phyloP scores from a whole-genome alignment of 495 filamentous ascomycete species.

The Glarea lozoyensis region DNA sequence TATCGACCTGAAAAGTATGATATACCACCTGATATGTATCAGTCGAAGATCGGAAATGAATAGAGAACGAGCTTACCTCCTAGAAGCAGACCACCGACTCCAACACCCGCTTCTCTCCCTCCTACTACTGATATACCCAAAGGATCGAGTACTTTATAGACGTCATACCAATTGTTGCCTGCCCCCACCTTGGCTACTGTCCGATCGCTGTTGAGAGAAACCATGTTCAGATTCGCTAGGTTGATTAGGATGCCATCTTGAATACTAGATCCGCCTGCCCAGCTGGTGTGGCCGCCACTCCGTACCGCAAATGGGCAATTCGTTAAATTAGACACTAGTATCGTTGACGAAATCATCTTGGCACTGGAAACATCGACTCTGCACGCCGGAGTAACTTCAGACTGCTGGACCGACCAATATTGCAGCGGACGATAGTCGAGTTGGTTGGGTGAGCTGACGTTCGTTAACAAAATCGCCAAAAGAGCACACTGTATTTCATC shows the following conservation, averaged over 20 bases:
- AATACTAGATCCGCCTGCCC: constrained; percentile 37
- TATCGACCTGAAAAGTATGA: constrained; percentile 34
- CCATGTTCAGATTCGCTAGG: constrained; percentile 35
- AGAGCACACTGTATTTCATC: not conserved
- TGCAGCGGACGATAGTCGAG: not conserved
- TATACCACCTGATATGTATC: constrained; percentile 26
- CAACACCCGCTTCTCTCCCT: constrained; percentile 17
- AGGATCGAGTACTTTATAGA: constrained; percentile 39
- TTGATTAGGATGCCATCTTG: constrained; percentile 49
- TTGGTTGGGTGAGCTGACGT: not conserved
- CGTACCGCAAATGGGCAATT: constrained; percentile 40
- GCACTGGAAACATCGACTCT: constrained; percentile 29
- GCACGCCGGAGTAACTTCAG: constrained; percentile 28
- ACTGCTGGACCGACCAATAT: constrained; percentile 45
- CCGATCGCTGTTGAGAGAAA: constrained; percentile 26
- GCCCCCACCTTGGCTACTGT: constrained; percentile 31
- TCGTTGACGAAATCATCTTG: constrained; percentile 28
- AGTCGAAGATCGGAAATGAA: not conserved
- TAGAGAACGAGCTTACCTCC: constrained; percentile 20
- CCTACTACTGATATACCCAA: constrained; percentile 40
- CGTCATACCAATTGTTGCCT: constrained; percentile 42
- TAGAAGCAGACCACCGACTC: constrained; percentile 18
- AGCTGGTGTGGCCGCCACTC: constrained; percentile 43
- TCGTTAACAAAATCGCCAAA: not conserved
- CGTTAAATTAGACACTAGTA: constrained; percentile 23